Percentiles rank a stretch among this genome's conserved stretches.
Evolutionary conservation across 768 basidiomycete species (phyloP).

Genomic region (Russula ochroleuca): DNA sequence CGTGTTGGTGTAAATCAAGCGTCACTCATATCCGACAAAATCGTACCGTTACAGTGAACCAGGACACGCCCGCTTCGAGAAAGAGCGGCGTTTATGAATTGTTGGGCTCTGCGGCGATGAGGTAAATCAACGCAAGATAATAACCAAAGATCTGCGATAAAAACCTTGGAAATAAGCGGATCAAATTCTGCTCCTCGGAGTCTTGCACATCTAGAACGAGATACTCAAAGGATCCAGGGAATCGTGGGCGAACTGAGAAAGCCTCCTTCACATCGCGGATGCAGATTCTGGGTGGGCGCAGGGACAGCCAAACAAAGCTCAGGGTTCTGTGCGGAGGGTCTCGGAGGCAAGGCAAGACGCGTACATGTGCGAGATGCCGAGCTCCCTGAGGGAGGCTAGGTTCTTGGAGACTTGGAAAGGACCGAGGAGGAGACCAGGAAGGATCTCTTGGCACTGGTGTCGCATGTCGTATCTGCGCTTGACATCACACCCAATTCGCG

Average conservation of each 20-base stretch:
- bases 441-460: slow-evolving; percentile 89
- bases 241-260: slow-evolving; percentile 83
- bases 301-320: background rate
- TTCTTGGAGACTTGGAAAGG: slow-evolving; percentile 88
- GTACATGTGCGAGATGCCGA: slow-evolving; percentile 83
- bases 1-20: background rate
- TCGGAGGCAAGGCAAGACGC: slow-evolving; percentile 18
- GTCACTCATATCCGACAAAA: background rate
- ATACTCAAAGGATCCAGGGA: slow-evolving; percentile 74
- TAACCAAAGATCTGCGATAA: slow-evolving; percentile 29
- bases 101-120: slow-evolving; percentile 52
- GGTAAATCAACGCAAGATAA: background rate
- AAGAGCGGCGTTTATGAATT: slow-evolving; percentile 70
- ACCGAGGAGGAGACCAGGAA: slow-evolving; percentile 75
- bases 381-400: slow-evolving; percentile 55
- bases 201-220: slow-evolving; percentile 84
- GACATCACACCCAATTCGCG: slow-evolving; percentile 1
- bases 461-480: slow-evolving; percentile 83
- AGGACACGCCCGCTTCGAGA: slow-evolving; percentile 67
- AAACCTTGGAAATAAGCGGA: slow-evolving; percentile 82
- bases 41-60: slow-evolving; percentile 83
- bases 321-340: slow-evolving; percentile 14
- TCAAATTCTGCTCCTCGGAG: slow-evolving; percentile 92
- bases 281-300: slow-evolving; percentile 55
- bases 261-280: slow-evolving; percentile 88